Conservation (phyloP, 495 filamentous ascomycete genomes). For the Penicillium maclennaniae region DNA sequence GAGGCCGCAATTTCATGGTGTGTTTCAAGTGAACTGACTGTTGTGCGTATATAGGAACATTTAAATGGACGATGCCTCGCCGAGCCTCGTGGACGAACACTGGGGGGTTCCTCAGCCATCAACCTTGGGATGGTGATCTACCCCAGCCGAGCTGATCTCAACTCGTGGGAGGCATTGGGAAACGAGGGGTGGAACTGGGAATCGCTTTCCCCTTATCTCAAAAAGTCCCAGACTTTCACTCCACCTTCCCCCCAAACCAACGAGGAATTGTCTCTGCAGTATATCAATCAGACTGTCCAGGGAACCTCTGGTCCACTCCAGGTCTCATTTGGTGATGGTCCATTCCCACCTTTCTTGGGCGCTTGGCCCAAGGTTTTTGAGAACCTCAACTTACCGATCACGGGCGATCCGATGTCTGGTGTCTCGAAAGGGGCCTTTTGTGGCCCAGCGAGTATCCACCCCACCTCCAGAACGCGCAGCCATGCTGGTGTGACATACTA, state of each 20-base stretch:
- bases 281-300: conserved; percentile 29
- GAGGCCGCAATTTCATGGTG: too few species aligned
- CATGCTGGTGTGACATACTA: conserved; percentile 39
- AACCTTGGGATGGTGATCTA: conserved; percentile 50
- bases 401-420: conserved; percentile 13
- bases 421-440: conserved; percentile 22
- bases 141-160: conserved; percentile 33
- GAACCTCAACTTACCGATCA: conserved; percentile 2
- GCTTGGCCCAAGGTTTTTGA: conserved; percentile 31
- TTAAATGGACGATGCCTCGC: conserved; percentile 21
- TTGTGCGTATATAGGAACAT: conserved; percentile 9
- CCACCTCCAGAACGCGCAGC: conserved; percentile 32
- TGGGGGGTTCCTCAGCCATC: conserved; percentile 54
- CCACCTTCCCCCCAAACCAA: conserved; percentile 8
- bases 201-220: conserved; percentile 39
- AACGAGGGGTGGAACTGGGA: conserved; percentile 51
- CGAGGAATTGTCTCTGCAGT: conserved; percentile 11
- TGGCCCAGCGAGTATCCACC: conserved; percentile 43
- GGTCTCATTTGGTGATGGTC: conserved; percentile 34
- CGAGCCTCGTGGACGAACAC: conserved; percentile 43
- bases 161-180: conserved; percentile 48
- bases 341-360: conserved; percentile 25
- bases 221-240: conserved; percentile 16
- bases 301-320: conserved; percentile 37
- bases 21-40: too few species aligned